These are phyloP conservation scores for Entelexis paramagnoliae DNA, from an alignment of 1,139 yeast species.

Conservation along the genomic window DNA sequence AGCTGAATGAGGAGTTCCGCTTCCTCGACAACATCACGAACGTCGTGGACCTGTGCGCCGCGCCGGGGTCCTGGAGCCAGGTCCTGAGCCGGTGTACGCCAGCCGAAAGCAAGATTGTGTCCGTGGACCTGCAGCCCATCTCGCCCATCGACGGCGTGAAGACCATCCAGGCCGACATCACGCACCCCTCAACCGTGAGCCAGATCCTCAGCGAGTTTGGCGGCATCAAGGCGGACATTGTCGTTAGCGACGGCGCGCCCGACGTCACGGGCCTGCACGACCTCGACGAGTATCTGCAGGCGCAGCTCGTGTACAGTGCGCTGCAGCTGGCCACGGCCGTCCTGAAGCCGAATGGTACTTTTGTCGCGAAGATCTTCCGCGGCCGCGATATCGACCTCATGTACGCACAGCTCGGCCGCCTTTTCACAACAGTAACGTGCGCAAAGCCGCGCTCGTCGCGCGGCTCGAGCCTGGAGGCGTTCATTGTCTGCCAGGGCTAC, in stretches of 20 bases:
- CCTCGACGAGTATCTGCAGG: constrained; percentile 91
- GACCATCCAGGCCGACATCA: constrained; percentile 88
- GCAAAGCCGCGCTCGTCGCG: constrained; percentile 94
- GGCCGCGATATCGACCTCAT: constrained; percentile 90
- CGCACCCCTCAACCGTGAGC: constrained; percentile 80
- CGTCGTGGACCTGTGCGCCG: constrained; percentile 96
- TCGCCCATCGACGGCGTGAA: constrained; percentile 84
- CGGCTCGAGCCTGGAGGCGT: constrained; percentile 88
- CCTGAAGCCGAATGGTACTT: constrained; percentile 77
- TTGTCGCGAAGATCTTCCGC: constrained; percentile 91
- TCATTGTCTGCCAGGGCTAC: constrained; percentile 83
- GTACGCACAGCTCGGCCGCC: constrained; percentile 74
- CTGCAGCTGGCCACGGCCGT: constrained; percentile 82
- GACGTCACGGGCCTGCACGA: constrained; percentile 97
- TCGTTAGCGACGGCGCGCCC: constrained; percentile 96
- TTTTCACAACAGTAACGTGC: constrained; percentile 79
- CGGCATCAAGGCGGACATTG: constrained; percentile 89
- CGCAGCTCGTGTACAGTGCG: constrained; percentile 83
- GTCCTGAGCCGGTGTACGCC: constrained; percentile 41
- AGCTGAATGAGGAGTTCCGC: constrained; percentile 79
- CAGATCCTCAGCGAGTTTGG: constrained; percentile 70
- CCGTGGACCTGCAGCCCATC: constrained; percentile 96
- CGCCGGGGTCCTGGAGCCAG: constrained; percentile 99
- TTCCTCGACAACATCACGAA: constrained; percentile 62
- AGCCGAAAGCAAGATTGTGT: constrained; percentile 50